Conservation (phyloP, 2,329 filamentous ascomycete genomes). For the Sclerotinia glacialis region DNA sequence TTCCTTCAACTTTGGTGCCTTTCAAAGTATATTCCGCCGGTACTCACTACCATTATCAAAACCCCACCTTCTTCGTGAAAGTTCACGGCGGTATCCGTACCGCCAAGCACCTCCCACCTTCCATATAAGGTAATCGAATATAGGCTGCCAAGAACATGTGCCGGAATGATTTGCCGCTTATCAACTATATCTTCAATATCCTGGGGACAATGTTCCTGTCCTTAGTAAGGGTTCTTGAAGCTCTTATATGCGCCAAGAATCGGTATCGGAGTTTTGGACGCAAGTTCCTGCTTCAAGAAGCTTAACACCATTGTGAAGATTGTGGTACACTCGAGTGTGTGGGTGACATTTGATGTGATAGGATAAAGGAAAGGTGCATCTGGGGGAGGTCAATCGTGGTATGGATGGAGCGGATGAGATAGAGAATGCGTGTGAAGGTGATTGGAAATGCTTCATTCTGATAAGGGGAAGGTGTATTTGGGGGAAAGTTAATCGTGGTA, state of each 20-base stretch:
- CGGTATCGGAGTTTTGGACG: not conserved
- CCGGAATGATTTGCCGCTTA: slow-evolving; percentile 11
- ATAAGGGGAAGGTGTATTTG: not conserved
- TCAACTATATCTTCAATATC: not conserved
- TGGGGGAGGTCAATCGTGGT: not conserved
- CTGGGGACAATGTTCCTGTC: not conserved
- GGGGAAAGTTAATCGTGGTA: not conserved
- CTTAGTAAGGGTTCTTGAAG: not conserved
- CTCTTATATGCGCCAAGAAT: not conserved
- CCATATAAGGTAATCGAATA: not conserved
- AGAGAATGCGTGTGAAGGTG: not conserved
- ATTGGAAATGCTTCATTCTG: not conserved
- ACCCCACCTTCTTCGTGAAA: not conserved
- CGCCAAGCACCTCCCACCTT: slow-evolving; percentile 17
- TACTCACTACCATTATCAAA: not conserved
- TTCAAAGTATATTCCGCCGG: not conserved
- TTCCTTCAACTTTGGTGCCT: not conserved
- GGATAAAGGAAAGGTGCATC: not conserved
- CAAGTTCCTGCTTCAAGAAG: not conserved
- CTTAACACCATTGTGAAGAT: slow-evolving; percentile 3
- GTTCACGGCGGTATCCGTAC: not conserved
- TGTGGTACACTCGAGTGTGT: not conserved
- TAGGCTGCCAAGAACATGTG: slow-evolving; percentile 7
- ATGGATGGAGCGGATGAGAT: not conserved
- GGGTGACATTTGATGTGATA: slow-evolving; percentile 1